These are phyloP conservation scores for Aphanoascus verrucosus DNA, from an alignment of 2,329 filamentous ascomycete genomes.

Conservation along the genomic window DNA sequence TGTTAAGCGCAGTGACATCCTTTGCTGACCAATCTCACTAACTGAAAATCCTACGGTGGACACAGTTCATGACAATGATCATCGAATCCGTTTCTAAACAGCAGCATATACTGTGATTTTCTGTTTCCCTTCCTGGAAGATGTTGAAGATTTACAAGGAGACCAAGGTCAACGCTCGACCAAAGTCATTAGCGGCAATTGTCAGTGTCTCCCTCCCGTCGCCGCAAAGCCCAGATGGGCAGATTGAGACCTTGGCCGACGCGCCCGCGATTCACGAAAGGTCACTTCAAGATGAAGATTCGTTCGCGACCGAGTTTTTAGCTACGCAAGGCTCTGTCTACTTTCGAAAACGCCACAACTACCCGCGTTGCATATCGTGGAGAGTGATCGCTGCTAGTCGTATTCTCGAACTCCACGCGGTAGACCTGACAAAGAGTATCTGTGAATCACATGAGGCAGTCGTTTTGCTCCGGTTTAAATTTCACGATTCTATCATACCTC, in stretches of 20 bases:
- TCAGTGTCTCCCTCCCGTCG: slow-evolving; percentile 52
- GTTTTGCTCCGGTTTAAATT: slow-evolving; percentile 72
- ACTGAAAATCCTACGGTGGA: no score
- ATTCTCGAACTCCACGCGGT: slow-evolving; percentile 72
- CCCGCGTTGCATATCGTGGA: slow-evolving; percentile 83
- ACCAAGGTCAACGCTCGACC: slow-evolving; percentile 74
- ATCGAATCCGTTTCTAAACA: no score
- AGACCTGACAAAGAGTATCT: slow-evolving; percentile 62
- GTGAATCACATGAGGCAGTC: slow-evolving; percentile 54
- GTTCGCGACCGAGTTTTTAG: slow-evolving; percentile 63
- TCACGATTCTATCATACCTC: slow-evolving; percentile 57
- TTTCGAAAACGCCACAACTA: slow-evolving; percentile 65
- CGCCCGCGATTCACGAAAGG: slow-evolving; percentile 33
- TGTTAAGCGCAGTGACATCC: no score
- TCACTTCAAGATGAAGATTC: slow-evolving; percentile 50
- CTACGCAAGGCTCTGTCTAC: slow-evolving; percentile 70
- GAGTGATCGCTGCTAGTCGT: slow-evolving; percentile 68
- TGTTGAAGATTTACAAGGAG: slow-evolving; percentile 74
- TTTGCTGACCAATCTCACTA: no score
- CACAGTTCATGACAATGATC: no score
- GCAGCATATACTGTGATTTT: no score
- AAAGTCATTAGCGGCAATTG: slow-evolving; percentile 55
- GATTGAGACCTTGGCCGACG: slow-evolving; percentile 37
- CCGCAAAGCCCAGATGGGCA: slow-evolving; percentile 38
- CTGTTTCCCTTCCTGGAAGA: slow-evolving; percentile 22